Percentiles rank a stretch among this genome's conserved stretches.
Evolutionary conservation across 2,329 filamentous ascomycete genomes (phyloP).

Genomic region (Coniochaeta pulveracea): DNA sequence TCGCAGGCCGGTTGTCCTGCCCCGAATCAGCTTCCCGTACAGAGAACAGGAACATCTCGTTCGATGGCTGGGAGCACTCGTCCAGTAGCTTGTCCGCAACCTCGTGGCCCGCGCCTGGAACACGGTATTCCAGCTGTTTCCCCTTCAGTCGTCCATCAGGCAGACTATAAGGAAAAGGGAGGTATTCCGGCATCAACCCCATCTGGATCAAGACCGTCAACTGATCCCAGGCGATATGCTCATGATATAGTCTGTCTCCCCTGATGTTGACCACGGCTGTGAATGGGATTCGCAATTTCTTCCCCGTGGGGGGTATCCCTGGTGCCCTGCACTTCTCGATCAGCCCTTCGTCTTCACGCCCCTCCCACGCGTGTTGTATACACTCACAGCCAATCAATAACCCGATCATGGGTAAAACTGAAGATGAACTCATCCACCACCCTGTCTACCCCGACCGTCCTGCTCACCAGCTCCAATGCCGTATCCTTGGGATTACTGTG

Average conservation of each 20-base stretch:
- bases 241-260: slow-evolving; percentile 56
- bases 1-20: no score
- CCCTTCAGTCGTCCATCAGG: background rate
- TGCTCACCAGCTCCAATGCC: slow-evolving; percentile 55
- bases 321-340: slow-evolving; percentile 36
- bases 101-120: slow-evolving; percentile 1
- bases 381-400: slow-evolving; percentile 59
- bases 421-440: slow-evolving; percentile 63
- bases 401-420: slow-evolving; percentile 48
- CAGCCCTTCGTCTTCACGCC: slow-evolving; percentile 4
- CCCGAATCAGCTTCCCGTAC: background rate
- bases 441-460: slow-evolving; percentile 61
- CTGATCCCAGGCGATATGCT: slow-evolving; percentile 64
- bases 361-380: no score
- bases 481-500: slow-evolving; percentile 61
- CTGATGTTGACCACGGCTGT: slow-evolving; percentile 56
- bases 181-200: slow-evolving; percentile 51
- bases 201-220: slow-evolving; percentile 49
- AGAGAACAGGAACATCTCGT: background rate
- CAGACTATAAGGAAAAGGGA: slow-evolving; percentile 48
- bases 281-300: slow-evolving; percentile 46
- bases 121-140: slow-evolving; percentile 1
- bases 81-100: slow-evolving; percentile 1
- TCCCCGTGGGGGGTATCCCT: slow-evolving; percentile 45
- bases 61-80: background rate